Evolutionary conservation across 2,329 filamentous ascomycete genomes (phyloP).

Genomic region (Arthrobotrys conoides): DNA sequence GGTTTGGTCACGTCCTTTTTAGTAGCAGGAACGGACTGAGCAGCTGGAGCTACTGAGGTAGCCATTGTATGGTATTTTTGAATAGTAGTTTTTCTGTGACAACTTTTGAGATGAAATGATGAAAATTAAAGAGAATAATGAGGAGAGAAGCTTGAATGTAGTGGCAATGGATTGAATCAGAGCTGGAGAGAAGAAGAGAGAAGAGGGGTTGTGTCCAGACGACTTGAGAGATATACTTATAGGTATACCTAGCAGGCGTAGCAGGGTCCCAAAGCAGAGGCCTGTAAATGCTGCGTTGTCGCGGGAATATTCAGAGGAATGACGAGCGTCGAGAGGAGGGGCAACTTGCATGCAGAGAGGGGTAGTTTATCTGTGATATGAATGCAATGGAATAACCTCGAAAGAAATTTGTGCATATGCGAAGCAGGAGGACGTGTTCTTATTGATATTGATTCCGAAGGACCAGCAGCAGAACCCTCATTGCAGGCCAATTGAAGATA

Average conservation of each 20-base stretch:
- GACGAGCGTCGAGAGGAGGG: conserved; percentile 30
- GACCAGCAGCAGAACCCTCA: not conserved
- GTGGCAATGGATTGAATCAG: conserved; percentile 5
- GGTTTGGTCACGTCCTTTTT: conserved; percentile 12
- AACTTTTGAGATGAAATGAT: not conserved
- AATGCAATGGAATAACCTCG: conserved; percentile 25
- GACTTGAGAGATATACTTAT: conserved; percentile 33
- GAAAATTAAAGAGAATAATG: not conserved
- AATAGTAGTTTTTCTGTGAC: not conserved
- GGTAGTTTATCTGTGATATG: conserved; percentile 14
- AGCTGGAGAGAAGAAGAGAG: not conserved
- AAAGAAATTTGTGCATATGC: conserved; percentile 22
- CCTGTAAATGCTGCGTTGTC: conserved; percentile 30
- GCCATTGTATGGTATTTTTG: conserved; percentile 6
- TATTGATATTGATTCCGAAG: conserved; percentile 34
- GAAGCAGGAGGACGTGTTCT: conserved; percentile 32
- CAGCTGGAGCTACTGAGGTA: conserved; percentile 15
- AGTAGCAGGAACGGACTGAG: conserved; percentile 15
- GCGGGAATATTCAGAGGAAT: conserved; percentile 27
- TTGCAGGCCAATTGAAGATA: conserved; percentile 8
- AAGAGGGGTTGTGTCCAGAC: conserved; percentile 17
- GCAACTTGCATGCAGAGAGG: conserved; percentile 33
- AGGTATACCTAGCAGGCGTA: conserved; percentile 3
- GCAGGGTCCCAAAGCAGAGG: conserved; percentile 14
- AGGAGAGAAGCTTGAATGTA: not conserved